Percentiles rank a stretch among this genome's conserved stretches.
Conservation (phyloP, 2,329 filamentous ascomycete genomes). For the Botrytis sinoallii region DNA sequence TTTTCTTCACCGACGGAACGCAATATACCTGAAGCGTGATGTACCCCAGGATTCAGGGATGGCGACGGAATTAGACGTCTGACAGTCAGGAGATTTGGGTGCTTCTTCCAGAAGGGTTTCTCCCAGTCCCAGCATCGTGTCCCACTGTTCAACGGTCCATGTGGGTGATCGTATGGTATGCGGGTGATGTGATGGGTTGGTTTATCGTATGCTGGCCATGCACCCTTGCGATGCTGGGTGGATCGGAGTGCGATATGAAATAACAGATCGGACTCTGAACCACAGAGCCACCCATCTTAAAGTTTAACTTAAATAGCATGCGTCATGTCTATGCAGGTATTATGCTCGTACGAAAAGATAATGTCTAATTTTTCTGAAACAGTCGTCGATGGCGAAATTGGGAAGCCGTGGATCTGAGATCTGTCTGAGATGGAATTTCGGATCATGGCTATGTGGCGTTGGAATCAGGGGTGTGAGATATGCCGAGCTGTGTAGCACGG, state of each 20-base stretch:
- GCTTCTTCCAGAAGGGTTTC: not conserved
- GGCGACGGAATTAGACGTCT: slow-evolving; percentile 3
- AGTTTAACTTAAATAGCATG: not conserved
- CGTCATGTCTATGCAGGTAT: slow-evolving; percentile 8
- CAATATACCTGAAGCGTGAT: slow-evolving; percentile 5
- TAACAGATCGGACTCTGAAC: not conserved
- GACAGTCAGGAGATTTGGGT: not conserved
- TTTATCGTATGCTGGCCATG: not conserved
- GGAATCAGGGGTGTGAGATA: not conserved
- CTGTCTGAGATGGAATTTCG: not conserved
- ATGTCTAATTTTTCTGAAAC: not conserved
- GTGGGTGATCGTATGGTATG: slow-evolving; percentile 12
- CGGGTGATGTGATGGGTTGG: not conserved
- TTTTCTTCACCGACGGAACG: slow-evolving; percentile 1
- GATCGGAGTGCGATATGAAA: not conserved
- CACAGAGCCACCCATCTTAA: not conserved
- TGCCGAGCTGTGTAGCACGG: not conserved
- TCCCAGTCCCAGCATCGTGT: not conserved
- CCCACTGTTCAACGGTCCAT: slow-evolving; percentile 4
- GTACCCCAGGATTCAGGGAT: not conserved
- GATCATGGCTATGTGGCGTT: not conserved
- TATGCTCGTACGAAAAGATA: not conserved
- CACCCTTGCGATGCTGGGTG: not conserved
- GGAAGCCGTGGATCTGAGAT: not conserved
- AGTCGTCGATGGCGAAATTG: not conserved